A percentile compares a stretch with the other conserved stretches of the same genome.
Conservation (phyloP, 257 asterid genomes). For the Forsythia viridissima region DNA sequence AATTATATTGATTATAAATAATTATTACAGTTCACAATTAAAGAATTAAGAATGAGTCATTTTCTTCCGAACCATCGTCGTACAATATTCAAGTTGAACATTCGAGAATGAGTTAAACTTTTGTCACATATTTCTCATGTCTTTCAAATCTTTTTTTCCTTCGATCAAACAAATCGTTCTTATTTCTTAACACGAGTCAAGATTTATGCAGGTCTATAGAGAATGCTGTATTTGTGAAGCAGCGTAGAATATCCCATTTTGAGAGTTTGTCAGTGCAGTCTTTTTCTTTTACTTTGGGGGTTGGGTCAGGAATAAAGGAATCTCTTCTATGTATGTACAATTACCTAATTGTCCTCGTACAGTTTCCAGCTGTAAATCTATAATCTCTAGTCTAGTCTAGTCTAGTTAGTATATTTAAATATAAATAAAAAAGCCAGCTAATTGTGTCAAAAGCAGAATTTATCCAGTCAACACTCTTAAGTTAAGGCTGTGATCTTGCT, state of each 20-base stretch:
- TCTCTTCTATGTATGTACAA: conserved; percentile 43
- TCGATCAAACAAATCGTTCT: no score
- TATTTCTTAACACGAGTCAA: not conserved
- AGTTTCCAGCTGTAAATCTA: conserved; percentile 55
- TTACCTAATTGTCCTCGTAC: conserved; percentile 66
- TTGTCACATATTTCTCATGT: no score
- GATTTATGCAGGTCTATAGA: not conserved
- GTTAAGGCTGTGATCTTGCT: conserved; percentile 44
- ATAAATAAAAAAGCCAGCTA: no score
- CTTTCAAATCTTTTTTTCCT: no score
- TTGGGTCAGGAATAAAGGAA: conserved; percentile 66
- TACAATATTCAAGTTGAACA: no score
- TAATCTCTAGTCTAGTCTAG: not conserved
- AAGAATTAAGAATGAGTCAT: no score
- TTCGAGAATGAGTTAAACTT: no score
- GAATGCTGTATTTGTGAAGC: conserved; percentile 1
- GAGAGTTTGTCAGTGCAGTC: conserved; percentile 52
- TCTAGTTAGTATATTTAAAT: not conserved
- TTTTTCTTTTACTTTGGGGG: conserved; percentile 47
- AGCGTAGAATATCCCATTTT: conserved; percentile 27
- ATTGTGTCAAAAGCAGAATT: conserved; percentile 25
- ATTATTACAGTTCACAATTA: no score
- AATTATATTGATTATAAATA: no score
- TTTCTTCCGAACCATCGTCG: no score
- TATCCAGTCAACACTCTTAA: conserved; percentile 30